Evolutionary conservation across 768 basidiomycete species (phyloP), one percentile per base, ranked within the genome.

Genomic region (Russula dissimulans): DNA sequence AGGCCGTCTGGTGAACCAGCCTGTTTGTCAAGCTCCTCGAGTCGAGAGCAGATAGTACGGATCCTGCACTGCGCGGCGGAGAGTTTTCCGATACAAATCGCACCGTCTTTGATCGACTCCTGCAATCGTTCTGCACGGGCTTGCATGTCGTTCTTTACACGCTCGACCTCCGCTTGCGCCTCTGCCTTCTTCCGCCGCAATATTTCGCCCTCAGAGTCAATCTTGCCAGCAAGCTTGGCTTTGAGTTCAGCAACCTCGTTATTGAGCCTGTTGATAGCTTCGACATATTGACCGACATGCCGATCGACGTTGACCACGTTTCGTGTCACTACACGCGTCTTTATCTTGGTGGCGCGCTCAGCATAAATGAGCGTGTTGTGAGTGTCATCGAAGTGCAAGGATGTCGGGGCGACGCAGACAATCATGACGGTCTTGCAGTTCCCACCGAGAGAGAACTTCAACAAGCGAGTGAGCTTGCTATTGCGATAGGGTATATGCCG

Each of bases 371-470:
- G 86, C 2, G 97, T 98, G 71, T 99, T 99, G 71, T 97, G 93
- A 36, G 97, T 98, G 71, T 99, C 97, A 69, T 98, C 97, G 71
- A 97, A 97, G 74, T 99, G 94, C 41, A 82, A 82, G 41, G 93
- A 94, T 5, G 94, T 93, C 1, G 97, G 97, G 0, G 94, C 94
- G 49, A 99, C 79, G 71, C 97, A 98, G 62, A 98, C 95, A 64
- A 97, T 92, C 97, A 98, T 99, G 69, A 97, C 94, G 1, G 97
- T 99, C 75, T 95, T 92, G 81, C 97, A 99, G 72, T 98, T 98
- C 6, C 97, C 97, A 1, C 95, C 95, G 50, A 98, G 82, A 1
- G 95, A 95, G 77, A 97, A 97, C 73, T 97, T 98, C 69, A 98
- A 86, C 47, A 98, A 75, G 45, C 97, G 89, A 0, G 97, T 99